Evolutionary conservation across 345 rosid genomes (phyloP).

Genomic region (Camelina neglecta): DNA sequence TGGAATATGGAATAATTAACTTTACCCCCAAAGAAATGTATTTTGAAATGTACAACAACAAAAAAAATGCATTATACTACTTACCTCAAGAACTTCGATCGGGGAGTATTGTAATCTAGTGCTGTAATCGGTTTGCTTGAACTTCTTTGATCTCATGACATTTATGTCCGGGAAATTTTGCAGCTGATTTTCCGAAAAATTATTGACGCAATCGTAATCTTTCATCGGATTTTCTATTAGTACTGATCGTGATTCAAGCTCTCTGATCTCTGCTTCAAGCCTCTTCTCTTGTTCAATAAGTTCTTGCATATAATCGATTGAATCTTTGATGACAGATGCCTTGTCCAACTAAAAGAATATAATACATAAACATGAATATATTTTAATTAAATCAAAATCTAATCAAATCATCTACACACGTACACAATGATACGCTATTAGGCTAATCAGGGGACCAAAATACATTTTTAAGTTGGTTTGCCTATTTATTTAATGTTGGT

Average conservation of each 20-base stretch:
- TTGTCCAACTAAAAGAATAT: conserved; percentile 73
- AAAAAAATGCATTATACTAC: background rate
- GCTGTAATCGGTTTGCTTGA: conserved; percentile 49
- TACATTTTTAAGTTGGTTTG: conserved; percentile 15
- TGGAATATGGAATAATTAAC: background rate
- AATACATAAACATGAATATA: background rate
- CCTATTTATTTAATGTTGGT: conserved; percentile 23
- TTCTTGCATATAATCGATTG: conserved; percentile 82
- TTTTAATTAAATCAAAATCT: background rate
- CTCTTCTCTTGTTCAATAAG: conserved; percentile 76
- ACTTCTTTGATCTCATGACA: conserved; percentile 65
- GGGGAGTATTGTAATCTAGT: conserved; percentile 48
- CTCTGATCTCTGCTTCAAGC: conserved; percentile 68
- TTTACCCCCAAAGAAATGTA: background rate
- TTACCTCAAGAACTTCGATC: conserved; percentile 66
- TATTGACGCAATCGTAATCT: conserved; percentile 46
- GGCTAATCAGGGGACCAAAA: background rate
- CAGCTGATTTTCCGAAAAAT: conserved; percentile 40
- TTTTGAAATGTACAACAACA: background rate
- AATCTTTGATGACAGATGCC: conserved; percentile 90
- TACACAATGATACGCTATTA: background rate
- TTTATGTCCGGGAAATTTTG: conserved; percentile 19
- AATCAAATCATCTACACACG: background rate
- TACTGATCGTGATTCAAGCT: conserved; percentile 53
- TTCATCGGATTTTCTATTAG: conserved; percentile 30